Conservation (phyloP, 164 flowering plant genomes). For the Magnolia sinica region DNA sequence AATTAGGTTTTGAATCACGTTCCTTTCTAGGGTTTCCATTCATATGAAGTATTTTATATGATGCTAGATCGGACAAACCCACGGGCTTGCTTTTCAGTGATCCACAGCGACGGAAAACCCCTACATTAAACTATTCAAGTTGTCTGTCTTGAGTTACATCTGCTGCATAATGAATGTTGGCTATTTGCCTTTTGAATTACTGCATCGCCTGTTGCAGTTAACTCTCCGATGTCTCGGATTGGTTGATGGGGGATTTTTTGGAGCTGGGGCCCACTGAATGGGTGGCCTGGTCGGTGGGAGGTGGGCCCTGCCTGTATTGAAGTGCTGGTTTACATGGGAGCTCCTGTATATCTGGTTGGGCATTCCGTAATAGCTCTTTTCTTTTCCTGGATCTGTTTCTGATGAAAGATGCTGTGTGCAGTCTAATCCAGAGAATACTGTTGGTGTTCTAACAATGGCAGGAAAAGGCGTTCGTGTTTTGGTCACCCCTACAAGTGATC, state of each 20-base stretch:
- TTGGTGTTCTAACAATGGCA: slow-evolving; percentile 91
- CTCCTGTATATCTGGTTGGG: neutral
- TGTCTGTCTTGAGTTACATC: too few species aligned
- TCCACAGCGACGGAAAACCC: too few species aligned
- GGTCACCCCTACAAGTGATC: slow-evolving; percentile 89
- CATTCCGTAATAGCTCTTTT: too few species aligned
- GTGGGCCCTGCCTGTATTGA: too few species aligned
- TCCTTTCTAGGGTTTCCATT: slow-evolving; percentile 4
- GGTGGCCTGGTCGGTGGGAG: neutral
- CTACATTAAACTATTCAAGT: too few species aligned
- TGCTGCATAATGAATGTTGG: too few species aligned
- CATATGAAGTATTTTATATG: neutral
- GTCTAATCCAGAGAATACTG: slow-evolving; percentile 97
- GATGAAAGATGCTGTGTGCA: slow-evolving; percentile 23
- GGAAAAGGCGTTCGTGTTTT: slow-evolving; percentile 96
- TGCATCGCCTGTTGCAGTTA: too few species aligned
- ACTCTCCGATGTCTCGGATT: too few species aligned
- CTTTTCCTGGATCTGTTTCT: neutral
- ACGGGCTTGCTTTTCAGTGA: too few species aligned
- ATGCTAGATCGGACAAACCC: neutral
- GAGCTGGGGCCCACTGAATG: neutral
- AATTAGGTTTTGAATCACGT: slow-evolving; percentile 9
- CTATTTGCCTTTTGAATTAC: too few species aligned
- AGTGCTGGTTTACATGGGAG: neutral
- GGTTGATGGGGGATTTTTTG: neutral